Base-by-base conservation (phyloP, 1,139 yeast species). In the Saccharomyces hybrid region DNA sequence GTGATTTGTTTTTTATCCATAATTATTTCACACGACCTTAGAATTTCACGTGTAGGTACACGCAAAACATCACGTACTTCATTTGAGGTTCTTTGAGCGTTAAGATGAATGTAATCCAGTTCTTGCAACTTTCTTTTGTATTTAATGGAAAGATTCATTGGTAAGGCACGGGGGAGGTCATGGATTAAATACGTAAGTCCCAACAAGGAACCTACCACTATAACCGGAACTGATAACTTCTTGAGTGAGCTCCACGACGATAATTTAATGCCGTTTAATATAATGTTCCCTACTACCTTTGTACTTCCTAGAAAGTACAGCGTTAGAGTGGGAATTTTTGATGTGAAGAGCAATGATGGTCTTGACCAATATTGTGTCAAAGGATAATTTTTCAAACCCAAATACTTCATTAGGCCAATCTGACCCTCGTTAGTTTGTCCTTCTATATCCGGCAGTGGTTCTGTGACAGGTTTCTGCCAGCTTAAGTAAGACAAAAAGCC, bases 121-220 rank as follows among this genome's bases (percentile, higher is more conserved):
- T 78, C 81, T 41, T 76, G 73, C 41, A 93, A 75, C 63, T 85
- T 87, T 7, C 66, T 67, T 58, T 79, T 80, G 60, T 91, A 80
- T 69, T 87, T 89, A 53, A 78, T 76, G 0, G 95, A 89, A 57
- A 90, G 78, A 56, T 90, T 90, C 62, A 90, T 77, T 26, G 96
- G 95, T 63, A 88, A 81, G 0, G 98, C 96, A 62, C 86, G 81
- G 2, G 97, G 97, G 16, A 95, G 82, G 68, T 93, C 99, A 54
- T 77, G 76, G 11, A 89, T 73, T 57, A 90, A 69, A 64, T 88
- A 89, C 47, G 84, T 83, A 0, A 82, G 72, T 0, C 90, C 80
- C 29, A 83, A 75, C 0, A 84, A 79, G 4, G 83, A 72, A 0
- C 80, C 79, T 14, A 84, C 76, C 4, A 84, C 60, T 0, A 79